phyloP scores from a whole-genome alignment of 768 basidiomycete genomes.

The Pleurotus platypus region DNA sequence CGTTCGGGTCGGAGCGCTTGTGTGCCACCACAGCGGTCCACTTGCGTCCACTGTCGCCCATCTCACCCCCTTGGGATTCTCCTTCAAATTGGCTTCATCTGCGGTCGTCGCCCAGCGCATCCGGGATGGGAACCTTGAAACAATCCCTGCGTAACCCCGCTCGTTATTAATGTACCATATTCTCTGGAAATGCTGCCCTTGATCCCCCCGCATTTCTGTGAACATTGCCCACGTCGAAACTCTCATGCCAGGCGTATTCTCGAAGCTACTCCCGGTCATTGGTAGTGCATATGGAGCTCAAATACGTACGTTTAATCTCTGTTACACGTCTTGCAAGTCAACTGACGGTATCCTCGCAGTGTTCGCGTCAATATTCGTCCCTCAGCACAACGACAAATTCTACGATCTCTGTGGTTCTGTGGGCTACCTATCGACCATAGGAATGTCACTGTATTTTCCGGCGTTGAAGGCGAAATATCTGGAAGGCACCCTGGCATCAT shows the following conservation, averaged over 20 bases:
- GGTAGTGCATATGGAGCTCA: constrained; percentile 51
- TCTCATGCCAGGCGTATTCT: constrained; percentile 31
- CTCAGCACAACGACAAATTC: constrained; percentile 59
- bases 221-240: neutral
- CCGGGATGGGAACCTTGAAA: neutral
- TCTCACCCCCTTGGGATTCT: neutral
- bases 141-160: neutral
- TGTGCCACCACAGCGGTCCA: neutral
- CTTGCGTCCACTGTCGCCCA: neutral
- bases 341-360: constrained; percentile 24
- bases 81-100: neutral
- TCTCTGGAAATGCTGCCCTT: too few relatives aligned
- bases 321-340: neutral
- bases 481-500: constrained; percentile 29
- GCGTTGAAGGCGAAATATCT: constrained; percentile 46
- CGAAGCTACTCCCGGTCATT: constrained; percentile 46
- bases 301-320: constrained; percentile 28
- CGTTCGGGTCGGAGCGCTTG: neutral
- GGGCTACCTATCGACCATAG: constrained; percentile 62
- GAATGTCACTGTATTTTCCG: constrained; percentile 62
- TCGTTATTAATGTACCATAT: neutral
- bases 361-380: constrained; percentile 60
- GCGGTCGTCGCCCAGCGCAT: neutral
- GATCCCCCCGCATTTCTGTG: neutral
- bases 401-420: constrained; percentile 65